A percentile compares a stretch with the other conserved stretches of the same genome.
phyloP scores from a whole-genome alignment of 495 filamentous ascomycete genomes.

The Xylaria acuta region DNA sequence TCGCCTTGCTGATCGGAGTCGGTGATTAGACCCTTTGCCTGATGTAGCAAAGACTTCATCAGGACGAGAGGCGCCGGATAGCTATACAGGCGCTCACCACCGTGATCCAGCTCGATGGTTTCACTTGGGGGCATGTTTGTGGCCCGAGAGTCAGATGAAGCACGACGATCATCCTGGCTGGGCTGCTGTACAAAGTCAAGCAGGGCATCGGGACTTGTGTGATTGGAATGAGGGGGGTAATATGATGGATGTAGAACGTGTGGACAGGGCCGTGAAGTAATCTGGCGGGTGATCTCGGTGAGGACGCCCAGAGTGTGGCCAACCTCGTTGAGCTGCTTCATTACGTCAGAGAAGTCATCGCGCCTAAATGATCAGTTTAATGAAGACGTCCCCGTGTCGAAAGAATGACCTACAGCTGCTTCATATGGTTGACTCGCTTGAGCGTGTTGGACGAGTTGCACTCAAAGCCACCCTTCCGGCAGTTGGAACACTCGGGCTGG shows the following conservation, averaged over 20 bases:
- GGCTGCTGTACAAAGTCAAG: slow-evolving; percentile 10
- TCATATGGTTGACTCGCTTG: slow-evolving; percentile 31
- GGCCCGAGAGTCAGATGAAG: background rate
- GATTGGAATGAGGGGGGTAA: slow-evolving; percentile 1
- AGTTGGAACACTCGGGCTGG: slow-evolving; percentile 45
- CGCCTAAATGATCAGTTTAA: slow-evolving; percentile 22
- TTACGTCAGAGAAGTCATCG: slow-evolving; percentile 31
- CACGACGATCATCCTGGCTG: background rate
- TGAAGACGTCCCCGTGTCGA: background rate
- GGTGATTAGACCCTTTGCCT: slow-evolving; percentile 4
- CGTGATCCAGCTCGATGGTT: slow-evolving; percentile 24
- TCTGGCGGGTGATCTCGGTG: slow-evolving; percentile 27
- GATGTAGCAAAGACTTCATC: slow-evolving; percentile 24
- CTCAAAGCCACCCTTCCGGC: slow-evolving; percentile 36
- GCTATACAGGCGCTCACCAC: slow-evolving; percentile 28
- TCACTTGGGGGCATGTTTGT: slow-evolving; percentile 13
- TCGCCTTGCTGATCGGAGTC: background rate
- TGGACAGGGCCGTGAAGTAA: slow-evolving; percentile 24
- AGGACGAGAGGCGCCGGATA: slow-evolving; percentile 29
- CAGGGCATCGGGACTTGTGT: background rate
- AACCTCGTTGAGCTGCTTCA: slow-evolving; percentile 28
- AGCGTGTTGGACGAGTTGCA: slow-evolving; percentile 24
- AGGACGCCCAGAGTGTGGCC: slow-evolving; percentile 26
- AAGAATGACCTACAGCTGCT: slow-evolving; percentile 26
- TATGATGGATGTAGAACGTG: background rate